Evolutionary conservation across 495 filamentous ascomycete genomes (phyloP).

Genomic region (Hypoxylon subgilvum): DNA sequence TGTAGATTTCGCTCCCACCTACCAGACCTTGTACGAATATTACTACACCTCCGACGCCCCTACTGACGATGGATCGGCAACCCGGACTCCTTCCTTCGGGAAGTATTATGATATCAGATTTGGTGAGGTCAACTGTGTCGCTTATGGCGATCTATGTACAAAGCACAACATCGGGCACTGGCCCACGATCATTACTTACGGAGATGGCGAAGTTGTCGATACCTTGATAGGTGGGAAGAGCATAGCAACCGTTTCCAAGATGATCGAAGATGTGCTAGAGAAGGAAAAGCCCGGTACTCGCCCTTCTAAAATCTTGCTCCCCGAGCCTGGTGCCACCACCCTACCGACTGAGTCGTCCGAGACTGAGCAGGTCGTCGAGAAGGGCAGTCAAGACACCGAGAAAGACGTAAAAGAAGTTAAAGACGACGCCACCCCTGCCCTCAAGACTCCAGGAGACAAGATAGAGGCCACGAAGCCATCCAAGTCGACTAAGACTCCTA

Average conservation of each 20-base stretch:
- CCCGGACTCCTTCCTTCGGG: slow-evolving; percentile 49
- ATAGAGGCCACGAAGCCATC: slow-evolving; percentile 39
- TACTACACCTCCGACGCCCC: slow-evolving; percentile 85
- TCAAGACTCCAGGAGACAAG: slow-evolving; percentile 19
- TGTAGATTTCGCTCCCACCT: slow-evolving; percentile 76
- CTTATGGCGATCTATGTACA: slow-evolving; percentile 74
- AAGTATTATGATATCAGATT: slow-evolving; percentile 91
- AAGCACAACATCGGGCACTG: slow-evolving; percentile 68
- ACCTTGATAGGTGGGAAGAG: slow-evolving; percentile 64
- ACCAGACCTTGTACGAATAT: slow-evolving; percentile 92
- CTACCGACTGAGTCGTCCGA: slow-evolving; percentile 23
- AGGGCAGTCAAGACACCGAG: too few relatives aligned
- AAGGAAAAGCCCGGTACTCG: slow-evolving; percentile 78
- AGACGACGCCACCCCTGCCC: slow-evolving; percentile 41
- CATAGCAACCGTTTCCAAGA: slow-evolving; percentile 65
- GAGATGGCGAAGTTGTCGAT: slow-evolving; percentile 74
- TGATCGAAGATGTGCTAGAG: slow-evolving; percentile 81
- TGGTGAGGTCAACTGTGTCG: slow-evolving; percentile 80
- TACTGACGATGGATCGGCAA: slow-evolving; percentile 35
- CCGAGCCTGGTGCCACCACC: slow-evolving; percentile 45
- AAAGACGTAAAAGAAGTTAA: slow-evolving; percentile 31
- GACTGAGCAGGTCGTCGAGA: slow-evolving; percentile 12
- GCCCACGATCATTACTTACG: slow-evolving; percentile 80
- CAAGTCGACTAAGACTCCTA: slow-evolving; percentile 63
- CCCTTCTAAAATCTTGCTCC: slow-evolving; percentile 56